Percentiles rank a stretch among this genome's conserved stretches.
phyloP scores from a whole-genome alignment of 345 rosid genomes.

The Dovyalis caffra region DNA sequence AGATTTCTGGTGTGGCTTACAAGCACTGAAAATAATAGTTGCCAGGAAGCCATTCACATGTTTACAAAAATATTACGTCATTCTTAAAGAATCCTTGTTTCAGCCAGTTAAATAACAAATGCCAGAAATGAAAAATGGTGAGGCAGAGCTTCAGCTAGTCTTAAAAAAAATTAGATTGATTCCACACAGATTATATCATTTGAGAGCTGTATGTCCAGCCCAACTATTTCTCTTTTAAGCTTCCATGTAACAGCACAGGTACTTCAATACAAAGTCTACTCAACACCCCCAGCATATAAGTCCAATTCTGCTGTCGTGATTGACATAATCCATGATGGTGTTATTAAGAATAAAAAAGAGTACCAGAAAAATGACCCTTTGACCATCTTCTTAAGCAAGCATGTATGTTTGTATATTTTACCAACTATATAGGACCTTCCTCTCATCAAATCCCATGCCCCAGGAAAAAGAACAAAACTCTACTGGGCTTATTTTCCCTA shows the following conservation, averaged over 20 bases:
- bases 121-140: neutral
- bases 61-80: neutral
- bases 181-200: too few species aligned
- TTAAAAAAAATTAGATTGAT: too few species aligned
- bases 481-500: neutral
- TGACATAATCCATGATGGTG: neutral
- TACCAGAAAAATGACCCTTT: neutral
- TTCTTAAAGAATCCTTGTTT: neutral
- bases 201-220: too few species aligned
- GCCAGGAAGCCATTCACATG: neutral
- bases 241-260: neutral
- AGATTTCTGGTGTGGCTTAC: neutral
- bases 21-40: too few species aligned
- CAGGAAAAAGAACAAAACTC: neutral
- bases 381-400: neutral
- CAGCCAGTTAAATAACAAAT: too few species aligned
- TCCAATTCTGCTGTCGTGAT: neutral
- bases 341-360: too few species aligned
- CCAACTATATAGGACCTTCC: too few species aligned
- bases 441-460: too few species aligned
- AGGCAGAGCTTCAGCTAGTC: neutral
- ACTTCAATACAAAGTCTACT: neutral
- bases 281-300: neutral
- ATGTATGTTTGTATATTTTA: neutral
- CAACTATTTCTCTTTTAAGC: too few species aligned